phyloP scores from a whole-genome alignment of 306 rosid species.

The Corylus heterophylla region DNA sequence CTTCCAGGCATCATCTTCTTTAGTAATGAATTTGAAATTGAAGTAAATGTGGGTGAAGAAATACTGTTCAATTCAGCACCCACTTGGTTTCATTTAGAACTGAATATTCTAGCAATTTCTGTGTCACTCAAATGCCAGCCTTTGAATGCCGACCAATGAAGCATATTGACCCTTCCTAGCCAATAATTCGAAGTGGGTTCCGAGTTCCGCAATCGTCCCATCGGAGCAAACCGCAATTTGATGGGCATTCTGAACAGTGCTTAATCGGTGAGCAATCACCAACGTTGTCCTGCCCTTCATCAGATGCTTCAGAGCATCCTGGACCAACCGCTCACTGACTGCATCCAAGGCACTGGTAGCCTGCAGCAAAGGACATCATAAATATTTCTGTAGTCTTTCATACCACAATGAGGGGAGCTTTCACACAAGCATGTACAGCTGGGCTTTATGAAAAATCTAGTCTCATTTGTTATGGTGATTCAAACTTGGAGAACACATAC shows the following conservation, averaged over 20 bases:
- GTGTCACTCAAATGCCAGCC: conserved; percentile 86
- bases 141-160: conserved; percentile 77
- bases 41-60: conserved; percentile 4
- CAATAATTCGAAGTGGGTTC: conserved; percentile 75
- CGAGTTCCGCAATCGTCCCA: conserved; percentile 72
- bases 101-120: conserved; percentile 6
- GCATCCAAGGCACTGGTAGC: conserved; percentile 96
- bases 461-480: conserved; percentile 11
- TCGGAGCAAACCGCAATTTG: conserved; percentile 79
- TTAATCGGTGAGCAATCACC: conserved; percentile 90
- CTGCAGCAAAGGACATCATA: conserved; percentile 43
- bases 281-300: conserved; percentile 89
- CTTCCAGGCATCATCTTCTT: conserved; percentile 1
- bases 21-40: not conserved
- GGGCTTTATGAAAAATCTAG: conserved; percentile 12
- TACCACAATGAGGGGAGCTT: not conserved
- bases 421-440: conserved; percentile 7
- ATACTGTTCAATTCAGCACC: conserved; percentile 16
- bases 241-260: conserved; percentile 90
- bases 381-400: conserved; percentile 6
- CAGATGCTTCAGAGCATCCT: conserved; percentile 72
- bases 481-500: conserved; percentile 22
- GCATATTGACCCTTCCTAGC: conserved; percentile 84
- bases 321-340: conserved; percentile 84
- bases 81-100: conserved; percentile 4